Base-by-base conservation (phyloP, 2,329 filamentous ascomycete species). In the Trichoderma afroharzianum region DNA sequence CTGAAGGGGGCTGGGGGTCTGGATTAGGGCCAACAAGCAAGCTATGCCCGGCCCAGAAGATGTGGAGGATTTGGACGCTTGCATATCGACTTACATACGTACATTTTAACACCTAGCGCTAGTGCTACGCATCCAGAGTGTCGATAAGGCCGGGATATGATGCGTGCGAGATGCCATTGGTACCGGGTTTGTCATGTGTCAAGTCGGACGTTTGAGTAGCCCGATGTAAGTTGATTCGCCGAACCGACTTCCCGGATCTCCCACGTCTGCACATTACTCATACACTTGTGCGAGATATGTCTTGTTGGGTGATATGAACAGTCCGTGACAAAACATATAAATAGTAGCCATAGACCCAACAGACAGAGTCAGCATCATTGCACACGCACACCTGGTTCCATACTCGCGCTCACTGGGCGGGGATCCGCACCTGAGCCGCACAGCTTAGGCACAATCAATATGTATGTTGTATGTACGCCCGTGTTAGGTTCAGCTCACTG, bases 381-480 rank as follows among this genome's bases (percentile, higher is more conserved):
- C 39, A 43, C 9, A n/a, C 43, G 21, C 21, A n/a, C 43, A 28
- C 21, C 32, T 8, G 28, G 32, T 61, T 28, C 55, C 7, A 39
- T 21, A 21, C 30, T 59, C 18, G 30, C 14, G 18, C 67, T 53
- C 6, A 36, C 53, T 43, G 59, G 7, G 66, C 55, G 32, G 57
- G 58, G 53, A 18, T 61, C 57, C 32, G 30, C 53, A 50, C 33
- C 39, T 57, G 64, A 68, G 53, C 64, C 64, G 64, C 53, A 68
- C 7, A 6, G 26, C 26, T 33, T 39, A 43, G 55, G 55, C 30
- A 14, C 24, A 33, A n/a, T 21, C 55, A 18, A 59, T 50, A 68
- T 68, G 64, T 59, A 68, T 6, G 64, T 61, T 68, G 39, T 50
- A 33, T 69, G 67, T 43, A 43, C 32, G 63, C n/a, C 12, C 6